Base-by-base conservation (phyloP, 106 monocot species). In the Phalaenopsis aphrodite region DNA sequence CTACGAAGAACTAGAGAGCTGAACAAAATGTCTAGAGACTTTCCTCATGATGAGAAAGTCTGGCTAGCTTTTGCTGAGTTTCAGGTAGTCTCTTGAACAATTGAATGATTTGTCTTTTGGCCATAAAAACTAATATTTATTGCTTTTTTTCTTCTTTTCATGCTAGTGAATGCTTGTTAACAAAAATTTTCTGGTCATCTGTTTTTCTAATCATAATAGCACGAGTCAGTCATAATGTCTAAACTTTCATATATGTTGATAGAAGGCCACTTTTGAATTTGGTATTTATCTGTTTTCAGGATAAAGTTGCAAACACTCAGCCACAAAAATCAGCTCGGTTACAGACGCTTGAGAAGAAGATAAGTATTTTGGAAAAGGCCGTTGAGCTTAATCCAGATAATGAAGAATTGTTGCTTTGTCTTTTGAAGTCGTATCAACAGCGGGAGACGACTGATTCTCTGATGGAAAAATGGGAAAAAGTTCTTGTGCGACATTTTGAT, bases 261-360 rank as follows among this genome's bases (percentile, higher is more conserved):
- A 38, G n/a, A 69, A 38, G 38, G 69, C 69, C 39, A 39, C 38
- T 38, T 38, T 69, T 69, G 12, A 38, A 69, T 39, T 69, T 74
- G 19, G 45, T 47, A 52, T 52, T 48, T 52, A 14, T 12, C 12
- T 52, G 1, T 52, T 8, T 75, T 23, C 80, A 97, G 94, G 97
- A 97, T 87, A 94, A 97, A 81, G 81, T 97, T 81, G 87, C 94
- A 71, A 89, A 84, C 69, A 85, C 77, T 42, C 92, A 94, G 75
- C 88, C 85, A 55, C 92, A 89, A 80, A 97, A 97, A 83, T 90
- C 92, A 78, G 97, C 92, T 69, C 86, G 97, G 12, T 71, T 94
- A 67, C 97, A 92, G 82, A 94, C 87, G 14, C 92, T 92, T 78
- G 94, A 97, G 82, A 97, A 92, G 82, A 97, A 97, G 81, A 97